Percentiles rank a stretch among this genome's conserved stretches.
Conservation (phyloP, 2,329 filamentous ascomycete genomes). For the Blastomyces gilchristii region DNA sequence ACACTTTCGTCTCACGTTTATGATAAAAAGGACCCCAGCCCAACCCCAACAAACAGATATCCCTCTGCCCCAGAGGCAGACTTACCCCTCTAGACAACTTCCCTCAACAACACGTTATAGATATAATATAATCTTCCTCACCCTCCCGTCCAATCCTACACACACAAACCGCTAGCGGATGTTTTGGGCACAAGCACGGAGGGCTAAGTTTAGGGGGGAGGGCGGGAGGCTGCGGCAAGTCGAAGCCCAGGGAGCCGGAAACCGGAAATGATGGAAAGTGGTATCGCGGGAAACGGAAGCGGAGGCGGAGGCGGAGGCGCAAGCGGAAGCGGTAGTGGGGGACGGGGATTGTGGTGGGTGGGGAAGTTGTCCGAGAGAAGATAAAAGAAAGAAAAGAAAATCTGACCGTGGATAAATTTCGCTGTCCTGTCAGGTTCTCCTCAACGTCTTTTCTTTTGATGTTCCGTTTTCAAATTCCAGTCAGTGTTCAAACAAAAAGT, state of each 20-base stretch:
- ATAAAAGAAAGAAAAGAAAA: background rate
- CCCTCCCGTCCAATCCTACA: background rate
- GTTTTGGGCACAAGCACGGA: no score
- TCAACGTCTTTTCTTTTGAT: no score
- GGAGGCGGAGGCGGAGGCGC: background rate
- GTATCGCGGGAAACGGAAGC: background rate
- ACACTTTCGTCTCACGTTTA: no score
- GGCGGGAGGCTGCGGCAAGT: background rate
- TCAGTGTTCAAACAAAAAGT: no score
- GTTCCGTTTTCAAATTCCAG: no score
- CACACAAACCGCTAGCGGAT: no score
- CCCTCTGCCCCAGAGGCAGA: no score
- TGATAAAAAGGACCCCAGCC: no score
- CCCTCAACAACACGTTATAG: background rate
- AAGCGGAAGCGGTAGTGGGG: background rate
- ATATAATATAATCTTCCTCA: background rate
- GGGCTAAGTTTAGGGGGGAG: background rate
- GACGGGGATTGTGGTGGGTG: background rate
- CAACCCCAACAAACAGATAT: no score
- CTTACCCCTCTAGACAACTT: no score
- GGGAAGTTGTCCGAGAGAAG: background rate
- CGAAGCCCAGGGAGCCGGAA: background rate
- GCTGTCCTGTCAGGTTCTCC: no score
- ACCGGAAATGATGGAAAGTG: background rate
- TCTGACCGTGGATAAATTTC: no score